A percentile compares a stretch with the other conserved stretches of the same genome.
Evolutionary conservation across 805 yeast species (phyloP).

Genomic region (Clavispora asparagi): DNA sequence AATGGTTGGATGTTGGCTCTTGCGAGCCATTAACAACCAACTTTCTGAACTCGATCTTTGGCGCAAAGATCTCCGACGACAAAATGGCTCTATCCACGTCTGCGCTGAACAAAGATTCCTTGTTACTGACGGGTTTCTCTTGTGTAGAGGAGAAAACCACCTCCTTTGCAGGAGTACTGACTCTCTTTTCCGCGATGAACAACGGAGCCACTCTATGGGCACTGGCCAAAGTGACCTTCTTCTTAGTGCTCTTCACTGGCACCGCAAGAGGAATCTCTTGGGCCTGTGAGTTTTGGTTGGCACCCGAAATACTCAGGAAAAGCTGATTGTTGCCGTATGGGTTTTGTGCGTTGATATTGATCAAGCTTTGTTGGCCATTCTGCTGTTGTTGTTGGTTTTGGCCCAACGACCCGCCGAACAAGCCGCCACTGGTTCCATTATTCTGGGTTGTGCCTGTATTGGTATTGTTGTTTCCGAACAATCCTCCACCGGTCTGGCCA

Average conservation of each 20-base stretch:
- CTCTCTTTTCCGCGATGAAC: conserved; percentile 20
- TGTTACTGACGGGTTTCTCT: background rate
- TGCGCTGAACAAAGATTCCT: conserved; percentile 18
- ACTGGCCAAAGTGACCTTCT: conserved; percentile 50
- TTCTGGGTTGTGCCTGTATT: background rate
- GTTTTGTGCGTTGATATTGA: conserved; percentile 34
- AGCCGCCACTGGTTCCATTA: conserved; percentile 8
- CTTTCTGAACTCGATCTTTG: conserved; percentile 49
- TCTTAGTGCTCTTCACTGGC: conserved; percentile 32
- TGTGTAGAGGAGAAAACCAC: background rate
- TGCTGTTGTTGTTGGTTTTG: conserved; percentile 20
- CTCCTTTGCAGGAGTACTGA: background rate
- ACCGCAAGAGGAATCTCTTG: conserved; percentile 16
- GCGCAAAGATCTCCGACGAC: conserved; percentile 67
- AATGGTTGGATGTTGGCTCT: conserved; percentile 1
- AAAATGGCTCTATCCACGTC: conserved; percentile 64
- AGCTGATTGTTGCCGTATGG: conserved; percentile 82
- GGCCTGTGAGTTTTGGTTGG: conserved; percentile 25
- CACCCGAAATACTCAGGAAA: conserved; percentile 42
- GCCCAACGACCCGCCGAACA: conserved; percentile 26
- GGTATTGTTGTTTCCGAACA: conserved; percentile 22
- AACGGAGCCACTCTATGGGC: conserved; percentile 63
- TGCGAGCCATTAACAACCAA: conserved; percentile 41
- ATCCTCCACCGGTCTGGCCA: conserved; percentile 17
- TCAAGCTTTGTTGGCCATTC: conserved; percentile 9